Evolutionary conservation across 2,329 filamentous ascomycete species (phyloP).

Genomic region (Talaromyces pinophilus): DNA sequence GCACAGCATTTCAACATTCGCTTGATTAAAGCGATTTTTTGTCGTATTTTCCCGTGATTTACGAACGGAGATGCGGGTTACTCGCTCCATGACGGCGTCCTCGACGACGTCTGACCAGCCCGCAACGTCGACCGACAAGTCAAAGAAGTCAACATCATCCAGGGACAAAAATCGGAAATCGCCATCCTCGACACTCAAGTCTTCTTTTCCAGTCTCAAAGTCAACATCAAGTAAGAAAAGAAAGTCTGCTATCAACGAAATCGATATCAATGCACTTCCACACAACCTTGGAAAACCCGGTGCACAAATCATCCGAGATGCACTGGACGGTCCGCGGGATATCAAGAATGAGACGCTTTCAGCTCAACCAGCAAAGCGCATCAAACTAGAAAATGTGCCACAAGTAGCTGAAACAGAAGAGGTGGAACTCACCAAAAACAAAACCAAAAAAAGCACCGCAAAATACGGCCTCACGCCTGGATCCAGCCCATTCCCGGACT

Average conservation of each 20-base stretch:
- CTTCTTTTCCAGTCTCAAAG: conserved; percentile 13
- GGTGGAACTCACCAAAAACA: not conserved
- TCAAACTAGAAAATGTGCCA: conserved; percentile 18
- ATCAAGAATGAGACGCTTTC: not conserved
- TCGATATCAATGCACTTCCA: conserved; percentile 51
- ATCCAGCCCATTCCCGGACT: conserved; percentile 66
- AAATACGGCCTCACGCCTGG: conserved; percentile 58
- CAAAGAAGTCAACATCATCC: not conserved
- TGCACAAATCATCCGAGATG: not conserved
- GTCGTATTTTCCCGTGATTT: not conserved
- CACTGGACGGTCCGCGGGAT: not conserved
- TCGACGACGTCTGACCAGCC: conserved; percentile 31
- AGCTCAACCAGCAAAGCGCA: not conserved
- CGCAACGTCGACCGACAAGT: conserved; percentile 26
- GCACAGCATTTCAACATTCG: not conserved
- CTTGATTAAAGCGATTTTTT: not conserved
- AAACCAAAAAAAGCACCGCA: conserved; percentile 37
- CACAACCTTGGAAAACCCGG: conserved; percentile 55
- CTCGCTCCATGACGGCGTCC: conserved; percentile 31
- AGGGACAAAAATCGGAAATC: not conserved
- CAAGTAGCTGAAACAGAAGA: conserved; percentile 9
- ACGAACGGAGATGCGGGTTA: conserved; percentile 25
- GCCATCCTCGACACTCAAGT: not conserved
- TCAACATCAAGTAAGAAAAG: conserved; percentile 29
- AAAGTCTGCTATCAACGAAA: conserved; percentile 18